Conservation (phyloP, 768 basidiomycete genomes). For the Chalciporus piperatus region DNA sequence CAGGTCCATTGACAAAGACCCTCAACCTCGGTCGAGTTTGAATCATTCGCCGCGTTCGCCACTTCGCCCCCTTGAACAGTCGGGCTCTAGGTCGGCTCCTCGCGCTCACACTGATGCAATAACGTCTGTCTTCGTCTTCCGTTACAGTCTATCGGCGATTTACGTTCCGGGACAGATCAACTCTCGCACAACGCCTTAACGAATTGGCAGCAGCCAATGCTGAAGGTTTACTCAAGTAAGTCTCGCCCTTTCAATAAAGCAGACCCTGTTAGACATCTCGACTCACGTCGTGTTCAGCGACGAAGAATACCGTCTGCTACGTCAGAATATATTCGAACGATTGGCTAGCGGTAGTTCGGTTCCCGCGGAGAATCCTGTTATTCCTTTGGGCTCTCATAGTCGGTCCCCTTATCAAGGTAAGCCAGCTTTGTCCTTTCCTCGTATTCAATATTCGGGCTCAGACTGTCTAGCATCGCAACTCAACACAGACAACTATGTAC, state of each 20-base stretch:
- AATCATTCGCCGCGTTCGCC: constrained; percentile 17
- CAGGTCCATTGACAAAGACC: constrained; percentile 18
- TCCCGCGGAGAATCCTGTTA: constrained; percentile 61
- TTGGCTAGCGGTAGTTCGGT: constrained; percentile 57
- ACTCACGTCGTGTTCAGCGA: constrained; percentile 46
- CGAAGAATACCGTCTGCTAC: constrained; percentile 80
- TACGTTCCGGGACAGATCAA: constrained; percentile 45
- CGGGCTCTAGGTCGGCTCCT: constrained; percentile 21
- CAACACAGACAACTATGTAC: constrained; percentile 19
- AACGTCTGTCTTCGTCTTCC: constrained; percentile 44
- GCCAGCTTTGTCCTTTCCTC: not conserved
- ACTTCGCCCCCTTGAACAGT: constrained; percentile 22
- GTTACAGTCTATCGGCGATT: constrained; percentile 8
- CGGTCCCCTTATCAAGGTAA: constrained; percentile 20
- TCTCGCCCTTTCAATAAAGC: constrained; percentile 7
- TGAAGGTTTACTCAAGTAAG: constrained; percentile 75
- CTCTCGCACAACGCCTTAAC: constrained; percentile 76
- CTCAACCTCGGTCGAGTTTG: constrained; percentile 12
- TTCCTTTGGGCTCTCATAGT: constrained; percentile 47
- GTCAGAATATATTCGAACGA: constrained; percentile 82
- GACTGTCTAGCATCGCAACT: constrained; percentile 16
- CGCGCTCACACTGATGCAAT: constrained; percentile 44
- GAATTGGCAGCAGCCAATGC: constrained; percentile 79
- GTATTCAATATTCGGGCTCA: constrained; percentile 3
- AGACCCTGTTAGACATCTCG: not conserved